Percentiles rank a stretch among this genome's conserved stretches.
Evolutionary conservation across 2,329 filamentous ascomycete genomes (phyloP).

Genomic region (Xylaria multiplex): DNA sequence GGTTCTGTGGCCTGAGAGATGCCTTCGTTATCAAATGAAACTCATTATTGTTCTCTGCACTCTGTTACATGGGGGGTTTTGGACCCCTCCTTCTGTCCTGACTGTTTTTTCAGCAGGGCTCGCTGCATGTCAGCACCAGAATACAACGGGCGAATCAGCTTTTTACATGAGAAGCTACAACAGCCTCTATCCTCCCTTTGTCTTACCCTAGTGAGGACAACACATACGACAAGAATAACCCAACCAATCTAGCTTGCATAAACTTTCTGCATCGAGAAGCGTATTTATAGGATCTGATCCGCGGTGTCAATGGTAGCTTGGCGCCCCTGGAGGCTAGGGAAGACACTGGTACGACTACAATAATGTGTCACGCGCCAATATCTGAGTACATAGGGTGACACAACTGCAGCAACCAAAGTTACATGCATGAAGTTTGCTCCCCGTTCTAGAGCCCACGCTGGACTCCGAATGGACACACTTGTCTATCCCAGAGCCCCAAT

Average conservation of each 20-base stretch:
- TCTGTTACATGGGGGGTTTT: slow-evolving; percentile 29
- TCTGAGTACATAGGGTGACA: slow-evolving; percentile 31
- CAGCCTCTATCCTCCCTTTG: slow-evolving; percentile 28
- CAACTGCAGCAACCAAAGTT: slow-evolving; percentile 30
- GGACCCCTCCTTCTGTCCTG: slow-evolving; percentile 15
- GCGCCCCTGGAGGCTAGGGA: slow-evolving; percentile 20
- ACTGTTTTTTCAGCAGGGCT: slow-evolving; percentile 26
- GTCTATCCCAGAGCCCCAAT: slow-evolving; percentile 17
- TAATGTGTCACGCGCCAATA: slow-evolving; percentile 38
- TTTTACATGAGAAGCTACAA: slow-evolving; percentile 23
- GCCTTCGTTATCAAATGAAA: slow-evolving; percentile 29
- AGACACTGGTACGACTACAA: slow-evolving; percentile 23
- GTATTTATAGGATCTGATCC: slow-evolving; percentile 21
- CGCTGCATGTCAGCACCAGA: slow-evolving; percentile 38
- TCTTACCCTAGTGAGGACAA: slow-evolving; percentile 31
- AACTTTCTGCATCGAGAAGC: slow-evolving; percentile 19
- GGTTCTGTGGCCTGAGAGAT: slow-evolving; percentile 21
- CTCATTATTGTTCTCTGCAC: slow-evolving; percentile 21
- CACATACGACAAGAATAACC: slow-evolving; percentile 22
- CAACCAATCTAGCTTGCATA: slow-evolving; percentile 31
- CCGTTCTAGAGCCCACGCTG: slow-evolving; percentile 3
- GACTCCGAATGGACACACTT: slow-evolving; percentile 15
- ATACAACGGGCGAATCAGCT: slow-evolving; percentile 30
- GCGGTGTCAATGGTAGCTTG: slow-evolving; percentile 18
- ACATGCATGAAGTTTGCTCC: slow-evolving; percentile 34